Base-by-base conservation (phyloP, 139 green algal genomes). In the Chlorella sp. region DNA sequence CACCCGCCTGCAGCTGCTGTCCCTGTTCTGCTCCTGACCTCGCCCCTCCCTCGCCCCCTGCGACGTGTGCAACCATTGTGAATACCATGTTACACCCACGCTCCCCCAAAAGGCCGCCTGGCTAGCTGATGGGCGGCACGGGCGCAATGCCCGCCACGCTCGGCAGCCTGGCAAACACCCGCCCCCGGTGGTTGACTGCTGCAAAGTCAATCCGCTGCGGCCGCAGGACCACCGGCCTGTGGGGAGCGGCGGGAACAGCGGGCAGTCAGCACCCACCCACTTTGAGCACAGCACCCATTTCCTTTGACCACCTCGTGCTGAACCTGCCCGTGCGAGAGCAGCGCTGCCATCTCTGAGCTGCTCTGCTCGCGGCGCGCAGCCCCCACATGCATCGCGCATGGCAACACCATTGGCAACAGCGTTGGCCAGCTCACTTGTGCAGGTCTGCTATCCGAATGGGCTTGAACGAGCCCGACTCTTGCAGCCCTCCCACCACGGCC, bases 391-490 rank as follows among this genome's bases (percentile, higher is more conserved):
- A 60, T 27, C 51, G 51, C 51, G 11, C 51, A 8, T 19, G 51
- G 21, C 6, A n/a, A 19, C 27, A 17, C 27, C 11, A 5, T 23
- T 33, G 21, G 21, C 51, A 17, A 5, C 9, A 33, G 51, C 9
- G 51, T 23, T 59, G 51, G 21, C 31, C 27, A 25, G 6, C 71
- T 79, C 46, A 69, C 74, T 60, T 71, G 4, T 48, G 64, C 12
- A 58, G 36, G 33, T 81, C 74, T 35, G 36, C 53, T 2, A 81
- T 15, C 3, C 58, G 38, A n/a, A 81, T 81, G 43, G 74, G 74
- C n/a, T 36, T 6, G n/a, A 81, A 72, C 43, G n/a, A 38, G 56
- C 74, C 74, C 25, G 35, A 76, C 11, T 41, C 43, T 3, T 67
- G 31, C 25, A 81, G 64, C 2, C 74, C 66, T 5, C 74, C 74